phyloP scores from a whole-genome alignment of 1,284 basidiomycete species.

The Trametes versicolor region DNA sequence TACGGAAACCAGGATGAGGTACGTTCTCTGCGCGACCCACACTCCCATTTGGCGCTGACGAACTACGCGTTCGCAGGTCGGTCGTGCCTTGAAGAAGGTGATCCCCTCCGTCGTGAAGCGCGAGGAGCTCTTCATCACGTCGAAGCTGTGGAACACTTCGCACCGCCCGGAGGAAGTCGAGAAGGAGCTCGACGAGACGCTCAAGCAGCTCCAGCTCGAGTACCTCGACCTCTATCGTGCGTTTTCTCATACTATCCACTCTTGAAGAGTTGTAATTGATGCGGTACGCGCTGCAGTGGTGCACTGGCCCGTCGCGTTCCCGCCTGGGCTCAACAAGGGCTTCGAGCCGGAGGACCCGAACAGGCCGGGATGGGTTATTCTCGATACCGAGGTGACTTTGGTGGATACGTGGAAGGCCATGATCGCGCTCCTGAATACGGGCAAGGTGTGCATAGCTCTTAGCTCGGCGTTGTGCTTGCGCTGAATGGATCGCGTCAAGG shows the following conservation, averaged over 20 bases:
- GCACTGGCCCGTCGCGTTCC: slow-evolving; percentile 90
- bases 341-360: slow-evolving; percentile 62
- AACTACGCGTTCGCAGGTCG: slow-evolving; percentile 49
- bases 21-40: slow-evolving; percentile 13
- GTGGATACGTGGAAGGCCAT: slow-evolving; percentile 89
- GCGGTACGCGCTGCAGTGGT: slow-evolving; percentile 59
- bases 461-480: background rate
- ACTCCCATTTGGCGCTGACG: background rate
- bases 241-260: slow-evolving; percentile 16
- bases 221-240: slow-evolving; percentile 82
- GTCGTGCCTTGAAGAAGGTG: slow-evolving; percentile 79
- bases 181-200: slow-evolving; percentile 78
- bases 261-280: background rate
- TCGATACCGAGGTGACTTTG: slow-evolving; percentile 70
- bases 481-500: slow-evolving; percentile 45
- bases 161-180: slow-evolving; percentile 74
- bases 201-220: slow-evolving; percentile 73
- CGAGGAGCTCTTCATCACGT: slow-evolving; percentile 87
- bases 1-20: slow-evolving; percentile 82
- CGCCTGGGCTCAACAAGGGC: slow-evolving; percentile 58
- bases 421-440: slow-evolving; percentile 63
- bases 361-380: slow-evolving; percentile 56
- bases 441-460: slow-evolving; percentile 46
- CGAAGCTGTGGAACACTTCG: slow-evolving; percentile 81
- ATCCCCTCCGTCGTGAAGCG: slow-evolving; percentile 82